A percentile compares a stretch with the other conserved stretches of the same genome.
Conservation (phyloP, 2,329 filamentous ascomycete species). For the Scleromitrula shiraiana region DNA sequence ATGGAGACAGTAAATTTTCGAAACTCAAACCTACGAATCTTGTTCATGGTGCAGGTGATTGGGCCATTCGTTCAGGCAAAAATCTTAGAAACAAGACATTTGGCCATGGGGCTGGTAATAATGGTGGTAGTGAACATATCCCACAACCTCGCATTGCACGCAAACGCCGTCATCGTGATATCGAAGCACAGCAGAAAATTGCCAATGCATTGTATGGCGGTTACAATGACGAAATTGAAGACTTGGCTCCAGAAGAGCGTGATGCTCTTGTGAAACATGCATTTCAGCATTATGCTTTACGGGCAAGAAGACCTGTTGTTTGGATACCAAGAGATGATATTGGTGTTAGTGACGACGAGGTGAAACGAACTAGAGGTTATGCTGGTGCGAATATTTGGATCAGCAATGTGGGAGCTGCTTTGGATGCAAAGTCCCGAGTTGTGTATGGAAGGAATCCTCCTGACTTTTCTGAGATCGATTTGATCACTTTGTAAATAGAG, state of each 20-base stretch:
- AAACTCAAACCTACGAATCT: slow-evolving; percentile 26
- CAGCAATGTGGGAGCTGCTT: slow-evolving; percentile 82
- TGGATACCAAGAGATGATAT: slow-evolving; percentile 92
- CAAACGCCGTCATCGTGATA: slow-evolving; percentile 47
- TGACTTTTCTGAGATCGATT: slow-evolving; percentile 80
- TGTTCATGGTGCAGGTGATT: slow-evolving; percentile 21
- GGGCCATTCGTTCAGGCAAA: slow-evolving; percentile 23
- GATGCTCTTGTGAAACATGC: slow-evolving; percentile 78
- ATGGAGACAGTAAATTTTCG: slow-evolving; percentile 11
- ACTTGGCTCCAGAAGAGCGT: slow-evolving; percentile 82
- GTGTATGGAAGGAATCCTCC: slow-evolving; percentile 80
- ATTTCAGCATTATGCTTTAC: slow-evolving; percentile 83
- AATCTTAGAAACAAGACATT: slow-evolving; percentile 34
- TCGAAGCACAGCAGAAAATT: slow-evolving; percentile 64
- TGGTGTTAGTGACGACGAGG: slow-evolving; percentile 87
- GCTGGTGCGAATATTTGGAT: slow-evolving; percentile 65
- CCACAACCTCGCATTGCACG: slow-evolving; percentile 15
- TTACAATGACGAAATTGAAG: slow-evolving; percentile 88
- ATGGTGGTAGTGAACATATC: slow-evolving; percentile 23
- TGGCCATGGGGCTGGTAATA: slow-evolving; percentile 41
- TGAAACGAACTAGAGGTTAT: slow-evolving; percentile 63
- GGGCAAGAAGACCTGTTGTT: slow-evolving; percentile 76
- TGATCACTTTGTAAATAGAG: slow-evolving; percentile 61
- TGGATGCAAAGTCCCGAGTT: slow-evolving; percentile 76
- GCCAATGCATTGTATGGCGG: slow-evolving; percentile 79